Conservation (phyloP, 208 protist species). For the Trypanosoma theileri region DNA sequence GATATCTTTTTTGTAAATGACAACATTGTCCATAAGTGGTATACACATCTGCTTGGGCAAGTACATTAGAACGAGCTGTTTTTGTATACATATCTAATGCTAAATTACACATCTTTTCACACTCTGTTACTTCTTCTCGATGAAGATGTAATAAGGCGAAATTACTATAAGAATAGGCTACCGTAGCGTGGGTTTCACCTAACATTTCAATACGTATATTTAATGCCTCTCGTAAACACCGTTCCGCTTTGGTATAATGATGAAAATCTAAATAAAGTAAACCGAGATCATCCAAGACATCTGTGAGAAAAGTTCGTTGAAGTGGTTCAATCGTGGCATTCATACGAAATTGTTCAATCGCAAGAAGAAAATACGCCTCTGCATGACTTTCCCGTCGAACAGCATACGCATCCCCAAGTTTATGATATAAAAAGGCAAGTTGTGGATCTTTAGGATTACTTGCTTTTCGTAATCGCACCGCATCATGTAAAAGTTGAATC, state of each 20-base stretch:
- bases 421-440: slow-evolving; percentile 86
- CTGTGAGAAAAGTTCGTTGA: slow-evolving; percentile 87
- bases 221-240: slow-evolving; percentile 84
- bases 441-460: slow-evolving; percentile 70
- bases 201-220: slow-evolving; percentile 87
- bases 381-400: slow-evolving; percentile 78
- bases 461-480: slow-evolving; percentile 70
- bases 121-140: slow-evolving; percentile 62
- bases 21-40: slow-evolving; percentile 77
- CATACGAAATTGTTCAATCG: slow-evolving; percentile 77
- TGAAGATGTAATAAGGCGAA: slow-evolving; percentile 82
- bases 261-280: slow-evolving; percentile 89
- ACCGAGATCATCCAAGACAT: slow-evolving; percentile 87
- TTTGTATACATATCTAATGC: slow-evolving; percentile 88
- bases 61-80: slow-evolving; percentile 77
- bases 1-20: slow-evolving; percentile 55
- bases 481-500: slow-evolving; percentile 66
- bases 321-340: slow-evolving; percentile 75
- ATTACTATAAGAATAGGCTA: slow-evolving; percentile 92
- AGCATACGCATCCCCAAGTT: slow-evolving; percentile 83
- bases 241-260: slow-evolving; percentile 88
- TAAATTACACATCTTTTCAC: slow-evolving; percentile 72
- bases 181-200: slow-evolving; percentile 82
- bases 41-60: slow-evolving; percentile 88
- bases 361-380: slow-evolving; percentile 85